phyloP scores from a whole-genome alignment of 805 yeast species.

The Metschnikowia matae region DNA sequence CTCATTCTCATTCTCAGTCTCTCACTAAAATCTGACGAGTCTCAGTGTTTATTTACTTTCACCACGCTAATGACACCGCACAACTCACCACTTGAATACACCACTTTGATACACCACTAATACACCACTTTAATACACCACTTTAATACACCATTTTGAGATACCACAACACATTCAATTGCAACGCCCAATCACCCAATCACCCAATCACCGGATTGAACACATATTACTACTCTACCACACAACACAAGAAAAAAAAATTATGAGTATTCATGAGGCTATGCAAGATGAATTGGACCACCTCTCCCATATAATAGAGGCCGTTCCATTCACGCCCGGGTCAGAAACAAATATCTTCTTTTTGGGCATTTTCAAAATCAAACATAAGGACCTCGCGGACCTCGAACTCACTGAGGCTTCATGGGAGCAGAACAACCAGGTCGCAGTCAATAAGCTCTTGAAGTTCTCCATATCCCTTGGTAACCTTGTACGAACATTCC shows the following conservation, averaged over 20 bases:
- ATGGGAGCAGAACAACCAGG: slow-evolving; percentile 24
- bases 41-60: too few relatives aligned
- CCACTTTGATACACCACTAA: too few relatives aligned
- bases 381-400: slow-evolving; percentile 18
- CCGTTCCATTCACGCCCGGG: slow-evolving; percentile 33
- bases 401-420: slow-evolving; percentile 19
- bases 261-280: slow-evolving; percentile 13
- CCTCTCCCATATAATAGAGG: slow-evolving; percentile 25
- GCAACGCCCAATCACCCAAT: not conserved
- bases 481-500: slow-evolving; percentile 33
- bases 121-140: too few relatives aligned
- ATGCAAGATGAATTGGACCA: slow-evolving; percentile 26
- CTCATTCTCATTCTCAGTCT: too few relatives aligned
- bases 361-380: slow-evolving; percentile 30
- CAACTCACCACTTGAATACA: too few relatives aligned
- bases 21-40: too few relatives aligned
- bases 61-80: too few relatives aligned
- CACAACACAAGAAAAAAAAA: too few relatives aligned
- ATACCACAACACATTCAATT: too few relatives aligned
- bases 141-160: too few relatives aligned
- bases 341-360: slow-evolving; percentile 19
- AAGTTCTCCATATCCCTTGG: slow-evolving; percentile 43
- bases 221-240: too few relatives aligned
- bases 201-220: too few relatives aligned
- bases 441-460: slow-evolving; percentile 34